Percentiles rank a stretch among this genome's conserved stretches.
Evolutionary conservation across 139 green algal genomes (phyloP).

Genomic region (Zygnema cylindricum): DNA sequence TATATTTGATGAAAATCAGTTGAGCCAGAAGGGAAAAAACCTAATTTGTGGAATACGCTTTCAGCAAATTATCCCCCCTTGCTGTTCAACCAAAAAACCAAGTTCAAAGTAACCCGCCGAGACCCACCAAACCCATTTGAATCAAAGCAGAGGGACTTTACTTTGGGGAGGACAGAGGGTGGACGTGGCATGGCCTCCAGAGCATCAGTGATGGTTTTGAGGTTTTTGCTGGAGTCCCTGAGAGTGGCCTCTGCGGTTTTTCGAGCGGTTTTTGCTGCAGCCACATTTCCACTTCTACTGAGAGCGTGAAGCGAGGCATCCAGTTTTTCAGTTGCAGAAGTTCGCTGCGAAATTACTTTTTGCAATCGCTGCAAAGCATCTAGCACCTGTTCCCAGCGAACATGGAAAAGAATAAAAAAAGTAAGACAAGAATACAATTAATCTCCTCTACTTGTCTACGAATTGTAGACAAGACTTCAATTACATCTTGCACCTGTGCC

Average conservation of each 20-base stretch:
- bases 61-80: too few relatives aligned
- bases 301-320: slow-evolving; percentile 39
- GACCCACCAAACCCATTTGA: not conserved
- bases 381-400: slow-evolving; percentile 55
- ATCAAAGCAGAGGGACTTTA: too few relatives aligned
- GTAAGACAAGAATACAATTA: too few relatives aligned
- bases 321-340: not conserved
- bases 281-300: slow-evolving; percentile 35
- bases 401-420: too few relatives aligned
- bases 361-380: slow-evolving; percentile 38
- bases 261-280: slow-evolving; percentile 11
- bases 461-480: too few relatives aligned
- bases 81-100: too few relatives aligned
- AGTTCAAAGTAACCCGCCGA: too few relatives aligned
- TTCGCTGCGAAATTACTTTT: slow-evolving; percentile 16
- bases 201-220: slow-evolving; percentile 30
- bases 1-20: too few relatives aligned
- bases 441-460: too few relatives aligned
- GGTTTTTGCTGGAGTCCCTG: slow-evolving; percentile 38
- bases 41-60: too few relatives aligned
- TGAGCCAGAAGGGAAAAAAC: too few relatives aligned
- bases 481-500: too few relatives aligned
- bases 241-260: slow-evolving; percentile 30
- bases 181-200: slow-evolving; percentile 30
- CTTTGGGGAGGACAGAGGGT: slow-evolving; percentile 12